phyloP scores from a whole-genome alignment of 108 stramenopile genomes.

The Pseudonitzschia pungens region DNA sequence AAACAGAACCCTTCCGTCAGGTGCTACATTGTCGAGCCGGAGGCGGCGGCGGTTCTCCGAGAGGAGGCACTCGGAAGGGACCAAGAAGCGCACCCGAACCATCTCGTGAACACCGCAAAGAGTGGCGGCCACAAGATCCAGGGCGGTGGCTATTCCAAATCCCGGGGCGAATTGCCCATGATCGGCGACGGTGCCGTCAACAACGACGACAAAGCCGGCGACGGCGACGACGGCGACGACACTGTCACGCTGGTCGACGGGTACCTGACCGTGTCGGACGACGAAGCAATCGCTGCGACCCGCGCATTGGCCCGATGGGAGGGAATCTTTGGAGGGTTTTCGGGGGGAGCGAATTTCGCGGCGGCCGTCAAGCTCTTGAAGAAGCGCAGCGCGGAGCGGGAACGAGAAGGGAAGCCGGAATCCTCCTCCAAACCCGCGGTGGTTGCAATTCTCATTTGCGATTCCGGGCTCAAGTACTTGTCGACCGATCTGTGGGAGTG shows the following conservation, averaged over 20 bases:
- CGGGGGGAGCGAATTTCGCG: constrained; percentile 70
- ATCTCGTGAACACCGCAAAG: too few species aligned
- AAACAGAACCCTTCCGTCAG: background rate
- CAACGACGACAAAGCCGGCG: background rate
- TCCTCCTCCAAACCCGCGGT: background rate
- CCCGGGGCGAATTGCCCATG: background rate
- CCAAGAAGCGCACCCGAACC: background rate
- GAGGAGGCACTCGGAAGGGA: background rate
- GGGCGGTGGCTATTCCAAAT: constrained; percentile 37
- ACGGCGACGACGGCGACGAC: background rate
- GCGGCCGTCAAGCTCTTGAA: constrained; percentile 59
- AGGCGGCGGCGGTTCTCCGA: background rate
- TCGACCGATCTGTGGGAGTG: constrained; percentile 36
- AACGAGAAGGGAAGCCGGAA: background rate
- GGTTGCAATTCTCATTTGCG: constrained; percentile 32
- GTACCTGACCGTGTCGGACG: constrained; percentile 1
- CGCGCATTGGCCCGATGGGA: constrained; percentile 73
- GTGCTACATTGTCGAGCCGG: constrained; percentile 35
- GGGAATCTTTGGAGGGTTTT: constrained; percentile 76
- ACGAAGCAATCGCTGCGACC: constrained; percentile 52
- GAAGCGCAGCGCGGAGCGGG: background rate
- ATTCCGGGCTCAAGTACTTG: constrained; percentile 33
- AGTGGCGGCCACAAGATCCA: constrained; percentile 37
- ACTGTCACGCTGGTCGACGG: background rate
- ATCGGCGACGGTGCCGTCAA: background rate